Base-by-base conservation (phyloP, 441 rosid species). In the Pelargonium myrrhifolium region DNA sequence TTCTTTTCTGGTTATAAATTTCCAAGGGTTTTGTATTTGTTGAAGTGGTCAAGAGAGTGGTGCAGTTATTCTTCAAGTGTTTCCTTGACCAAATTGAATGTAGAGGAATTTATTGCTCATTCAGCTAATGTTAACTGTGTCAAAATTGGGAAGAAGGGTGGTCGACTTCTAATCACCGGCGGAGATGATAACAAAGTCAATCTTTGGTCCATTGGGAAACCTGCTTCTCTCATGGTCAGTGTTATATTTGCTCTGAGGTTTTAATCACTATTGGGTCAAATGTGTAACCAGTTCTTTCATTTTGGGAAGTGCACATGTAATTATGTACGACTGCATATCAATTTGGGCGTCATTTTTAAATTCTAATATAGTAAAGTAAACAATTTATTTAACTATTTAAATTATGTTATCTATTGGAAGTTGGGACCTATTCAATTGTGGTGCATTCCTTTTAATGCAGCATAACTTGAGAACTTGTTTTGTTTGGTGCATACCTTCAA, bases 101-200 rank as follows among this genome's bases (percentile, higher is more conserved):
- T 66, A 92, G 98, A 92, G 85, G 96, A 92, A 80, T 88, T 89
- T 81, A 88, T 83, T 78, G 98, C 98, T 10, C 98, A 92, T 81
- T 78, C 92, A 0, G 78, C 77, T n/a, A 82, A 88, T 78, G 96
- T 92, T 49, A 89, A 88, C 74, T 92, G 98, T 79, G 73, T 92
- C 28, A 72, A 69, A 67, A 83, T 92, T 10, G 98, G 95, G 64
- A 92, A 85, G 74, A 92, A 92, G 83, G 79, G 84, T 1, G 78
- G 86, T 75, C 83, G 96, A 76, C 79, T 88, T 69, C 77, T 87
- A 71, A 72, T 88, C 17, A 89, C 92, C 0, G 98, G 98, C 7
- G 95, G 96, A 60, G 98, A 88, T 84, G 98, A 92, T 77, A 75
- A 78, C 70, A 89, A 86, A 67, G 93, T 87, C 69, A 92, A 92